A percentile compares a stretch with the other conserved stretches of the same genome.
These are phyloP conservation scores for Ogataea zsoltii DNA, from an alignment of 805 yeast species.

Conservation along the genomic window DNA sequence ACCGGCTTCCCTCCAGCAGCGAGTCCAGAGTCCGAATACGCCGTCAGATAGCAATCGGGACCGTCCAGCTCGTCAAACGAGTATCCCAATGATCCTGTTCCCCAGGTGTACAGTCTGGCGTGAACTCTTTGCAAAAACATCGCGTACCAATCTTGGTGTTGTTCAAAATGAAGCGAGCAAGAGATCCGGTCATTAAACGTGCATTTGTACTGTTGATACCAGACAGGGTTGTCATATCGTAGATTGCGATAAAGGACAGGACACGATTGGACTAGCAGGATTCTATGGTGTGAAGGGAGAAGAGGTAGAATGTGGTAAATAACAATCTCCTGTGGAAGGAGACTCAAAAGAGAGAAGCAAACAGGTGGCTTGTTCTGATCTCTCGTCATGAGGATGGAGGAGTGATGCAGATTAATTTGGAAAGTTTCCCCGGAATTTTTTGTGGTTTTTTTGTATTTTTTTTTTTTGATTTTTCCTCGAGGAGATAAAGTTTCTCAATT, in stretches of 20 bases:
- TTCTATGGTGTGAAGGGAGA: not conserved
- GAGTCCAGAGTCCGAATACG: slow-evolving; percentile 11
- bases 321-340: slow-evolving; percentile 8
- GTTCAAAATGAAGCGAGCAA: not conserved
- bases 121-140: slow-evolving; percentile 4
- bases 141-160: slow-evolving; percentile 7
- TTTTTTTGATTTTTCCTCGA: not conserved
- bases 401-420: not conserved
- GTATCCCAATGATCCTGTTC: slow-evolving; percentile 15
- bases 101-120: slow-evolving; percentile 13
- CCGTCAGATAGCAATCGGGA: slow-evolving; percentile 4
- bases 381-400: not conserved
- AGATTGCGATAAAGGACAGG: slow-evolving; percentile 1
- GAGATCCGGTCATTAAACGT: slow-evolving; percentile 10
- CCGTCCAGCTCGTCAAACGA: slow-evolving; percentile 22
- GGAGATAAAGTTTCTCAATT: not conserved
- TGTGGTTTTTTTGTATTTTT: not conserved
- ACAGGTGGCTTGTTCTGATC: not conserved
- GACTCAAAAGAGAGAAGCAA: not conserved
- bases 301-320: slow-evolving; percentile 3
- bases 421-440: not conserved
- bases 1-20: slow-evolving; percentile 14
- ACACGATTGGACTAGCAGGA: slow-evolving; percentile 2
- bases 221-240: slow-evolving; percentile 4
- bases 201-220: slow-evolving; percentile 8